Percentiles rank a stretch among this genome's conserved stretches.
Conservation (phyloP, 2,329 filamentous ascomycete genomes). For the Ceratocystis albifundus region DNA sequence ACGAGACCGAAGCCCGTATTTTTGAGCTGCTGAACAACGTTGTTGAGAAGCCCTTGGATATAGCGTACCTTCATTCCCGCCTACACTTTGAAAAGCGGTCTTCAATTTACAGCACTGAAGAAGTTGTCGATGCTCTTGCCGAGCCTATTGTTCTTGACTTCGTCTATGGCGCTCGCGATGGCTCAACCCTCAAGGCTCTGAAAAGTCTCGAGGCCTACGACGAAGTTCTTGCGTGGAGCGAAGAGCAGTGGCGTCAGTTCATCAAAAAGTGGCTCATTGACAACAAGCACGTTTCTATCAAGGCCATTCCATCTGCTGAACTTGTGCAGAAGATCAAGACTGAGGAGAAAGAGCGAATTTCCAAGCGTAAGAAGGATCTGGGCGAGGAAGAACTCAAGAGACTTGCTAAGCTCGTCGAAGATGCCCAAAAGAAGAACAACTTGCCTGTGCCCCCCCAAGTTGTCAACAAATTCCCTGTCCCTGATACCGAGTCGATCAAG, state of each 20-base stretch:
- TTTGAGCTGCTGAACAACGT: constrained; percentile 75
- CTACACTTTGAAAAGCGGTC: constrained; percentile 70
- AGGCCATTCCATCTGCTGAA: constrained; percentile 73
- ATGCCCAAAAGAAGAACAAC: constrained; percentile 81
- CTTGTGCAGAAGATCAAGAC: constrained; percentile 70
- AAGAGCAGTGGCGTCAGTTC: constrained; percentile 72
- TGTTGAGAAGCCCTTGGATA: constrained; percentile 67
- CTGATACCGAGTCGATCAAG: constrained; percentile 79
- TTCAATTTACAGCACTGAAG: constrained; percentile 73
- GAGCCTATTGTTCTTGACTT: constrained; percentile 84
- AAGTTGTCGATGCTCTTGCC: constrained; percentile 67
- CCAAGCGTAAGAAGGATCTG: constrained; percentile 64
- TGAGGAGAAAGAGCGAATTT: constrained; percentile 67
- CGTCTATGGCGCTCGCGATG: constrained; percentile 76
- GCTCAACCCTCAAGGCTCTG: constrained; percentile 57
- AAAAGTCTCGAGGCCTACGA: constrained; percentile 50
- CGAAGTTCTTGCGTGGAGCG: constrained; percentile 63
- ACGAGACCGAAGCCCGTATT: constrained; percentile 71
- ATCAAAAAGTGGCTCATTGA: constrained; percentile 75
- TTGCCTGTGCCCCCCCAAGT: constrained; percentile 69
- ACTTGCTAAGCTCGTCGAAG: constrained; percentile 63
- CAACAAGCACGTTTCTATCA: constrained; percentile 73
- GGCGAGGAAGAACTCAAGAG: constrained; percentile 71
- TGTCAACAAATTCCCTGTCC: constrained; percentile 72
- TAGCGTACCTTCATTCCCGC: constrained; percentile 82